Evolutionary conservation across 352 stramenopile genomes (phyloP).

Genomic region (Pythium brachiatum): DNA sequence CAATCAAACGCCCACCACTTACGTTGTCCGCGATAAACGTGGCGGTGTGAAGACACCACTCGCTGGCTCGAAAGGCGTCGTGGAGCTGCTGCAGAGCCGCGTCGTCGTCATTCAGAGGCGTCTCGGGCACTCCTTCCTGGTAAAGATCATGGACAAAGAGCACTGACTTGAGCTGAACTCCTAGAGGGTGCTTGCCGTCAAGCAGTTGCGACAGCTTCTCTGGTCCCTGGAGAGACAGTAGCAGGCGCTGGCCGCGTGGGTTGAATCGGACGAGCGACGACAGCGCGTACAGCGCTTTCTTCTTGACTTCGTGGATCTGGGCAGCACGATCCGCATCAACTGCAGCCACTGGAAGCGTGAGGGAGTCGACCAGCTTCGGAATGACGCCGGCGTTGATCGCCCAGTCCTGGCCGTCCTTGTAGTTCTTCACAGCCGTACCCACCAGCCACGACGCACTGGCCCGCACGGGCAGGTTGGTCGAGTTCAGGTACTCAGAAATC

Average conservation of each 20-base stretch:
- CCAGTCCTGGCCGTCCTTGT: conserved; percentile 79
- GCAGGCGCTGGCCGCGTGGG: conserved; percentile 61
- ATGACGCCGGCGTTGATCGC: conserved; percentile 70
- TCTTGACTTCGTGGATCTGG: conserved; percentile 69
- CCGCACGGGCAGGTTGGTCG: conserved; percentile 59
- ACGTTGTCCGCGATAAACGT: conserved; percentile 38
- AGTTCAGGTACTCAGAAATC: conserved; percentile 70
- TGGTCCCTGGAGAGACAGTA: conserved; percentile 35
- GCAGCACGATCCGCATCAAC: conserved; percentile 3
- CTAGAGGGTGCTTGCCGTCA: conserved; percentile 35
- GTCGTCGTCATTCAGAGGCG: conserved; percentile 8
- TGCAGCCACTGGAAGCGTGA: conserved; percentile 34
- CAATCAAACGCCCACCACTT: conserved; percentile 7
- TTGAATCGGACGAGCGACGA: conserved; percentile 72
- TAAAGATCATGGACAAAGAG: conserved; percentile 74
- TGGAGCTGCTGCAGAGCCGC: conserved; percentile 48
- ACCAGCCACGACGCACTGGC: conserved; percentile 66
- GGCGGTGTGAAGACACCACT: conserved; percentile 60
- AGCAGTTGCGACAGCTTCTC: conserved; percentile 34
- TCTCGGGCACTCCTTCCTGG: conserved; percentile 28
- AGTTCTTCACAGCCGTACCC: conserved; percentile 80
- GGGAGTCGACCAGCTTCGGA: conserved; percentile 60
- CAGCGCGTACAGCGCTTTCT: conserved; percentile 80
- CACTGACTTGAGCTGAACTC: conserved; percentile 69
- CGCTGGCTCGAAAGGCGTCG: conserved; percentile 35